These are phyloP conservation scores for Torrubiellomyces zombiae DNA, from an alignment of 2,329 filamentous ascomycete genomes.

Conservation along the genomic window DNA sequence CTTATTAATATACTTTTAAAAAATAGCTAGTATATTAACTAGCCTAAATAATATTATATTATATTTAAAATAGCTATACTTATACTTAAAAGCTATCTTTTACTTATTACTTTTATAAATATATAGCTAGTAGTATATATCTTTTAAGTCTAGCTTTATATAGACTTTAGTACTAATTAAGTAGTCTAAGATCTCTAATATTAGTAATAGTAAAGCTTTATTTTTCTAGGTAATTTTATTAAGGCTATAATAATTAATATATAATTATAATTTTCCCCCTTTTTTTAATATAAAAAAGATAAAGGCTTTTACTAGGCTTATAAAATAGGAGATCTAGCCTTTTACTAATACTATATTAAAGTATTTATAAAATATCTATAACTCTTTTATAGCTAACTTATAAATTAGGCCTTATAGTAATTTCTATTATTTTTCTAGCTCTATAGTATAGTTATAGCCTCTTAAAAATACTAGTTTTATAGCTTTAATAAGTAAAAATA, in stretches of 20 bases:
- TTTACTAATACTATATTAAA: too few relatives aligned
- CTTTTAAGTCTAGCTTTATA: background rate
- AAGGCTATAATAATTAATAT: conserved; percentile 1
- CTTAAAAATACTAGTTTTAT: too few relatives aligned
- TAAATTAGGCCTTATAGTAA: too few relatives aligned
- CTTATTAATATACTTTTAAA: conserved; percentile 1
- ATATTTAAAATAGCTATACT: conserved; percentile 1
- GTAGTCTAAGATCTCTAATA: background rate
- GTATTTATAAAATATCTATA: too few relatives aligned
- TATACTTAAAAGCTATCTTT: background rate
- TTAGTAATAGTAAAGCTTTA: background rate
- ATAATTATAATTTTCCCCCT: background rate
- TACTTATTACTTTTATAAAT: conserved; percentile 1
- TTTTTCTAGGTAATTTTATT: background rate
- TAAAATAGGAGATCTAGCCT: too few relatives aligned
- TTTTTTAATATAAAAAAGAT: too few relatives aligned
- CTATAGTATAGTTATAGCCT: too few relatives aligned
- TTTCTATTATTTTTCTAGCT: too few relatives aligned
- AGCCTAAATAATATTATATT: conserved; percentile 1
- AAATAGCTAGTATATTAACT: background rate
- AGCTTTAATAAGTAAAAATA: too few relatives aligned
- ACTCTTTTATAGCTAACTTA: too few relatives aligned
- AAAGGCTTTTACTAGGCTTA: too few relatives aligned
- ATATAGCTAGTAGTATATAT: conserved; percentile 1
- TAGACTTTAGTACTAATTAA: background rate